Evolutionary conservation across 257 asterid species (phyloP).

Genomic region (Henckelia pumila): DNA sequence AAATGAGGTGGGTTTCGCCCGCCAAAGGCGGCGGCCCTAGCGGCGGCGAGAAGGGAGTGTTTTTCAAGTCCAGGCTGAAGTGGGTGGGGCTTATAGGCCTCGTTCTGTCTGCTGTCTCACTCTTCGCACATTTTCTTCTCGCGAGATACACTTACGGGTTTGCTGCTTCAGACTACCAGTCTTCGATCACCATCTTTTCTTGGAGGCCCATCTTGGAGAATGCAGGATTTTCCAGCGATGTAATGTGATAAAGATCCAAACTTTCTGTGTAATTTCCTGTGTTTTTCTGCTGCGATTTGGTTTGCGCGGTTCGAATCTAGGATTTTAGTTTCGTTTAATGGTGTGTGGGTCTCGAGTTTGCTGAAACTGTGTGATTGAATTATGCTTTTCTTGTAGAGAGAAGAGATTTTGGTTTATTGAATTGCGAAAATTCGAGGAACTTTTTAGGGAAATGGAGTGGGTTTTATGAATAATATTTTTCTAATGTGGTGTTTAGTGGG

Average conservation of each 20-base stretch:
- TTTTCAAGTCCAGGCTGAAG: constrained; percentile 79
- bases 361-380: not conserved
- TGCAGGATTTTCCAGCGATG: constrained; percentile 52
- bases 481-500: constrained; percentile 47
- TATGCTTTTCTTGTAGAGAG: constrained; percentile 1
- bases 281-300: constrained; percentile 18
- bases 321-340: not conserved
- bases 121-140: constrained; percentile 78
- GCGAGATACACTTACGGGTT: constrained; percentile 77
- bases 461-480: constrained; percentile 22
- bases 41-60: constrained; percentile 52
- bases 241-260: constrained; percentile 59
- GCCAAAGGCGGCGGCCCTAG: constrained; percentile 37
- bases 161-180: constrained; percentile 65
- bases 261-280: constrained; percentile 2
- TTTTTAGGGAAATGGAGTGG: constrained; percentile 9
- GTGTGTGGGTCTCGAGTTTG: not conserved
- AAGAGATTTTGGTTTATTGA: constrained; percentile 13
- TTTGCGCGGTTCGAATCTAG: constrained; percentile 29
- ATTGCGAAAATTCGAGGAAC: constrained; percentile 21
- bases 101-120: constrained; percentile 69
- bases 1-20: constrained; percentile 58
- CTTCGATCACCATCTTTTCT: constrained; percentile 81
- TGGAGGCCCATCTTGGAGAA: constrained; percentile 84
- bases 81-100: constrained; percentile 83